phyloP scores from a whole-genome alignment of 768 basidiomycete species.

The Mycena alexandri region DNA sequence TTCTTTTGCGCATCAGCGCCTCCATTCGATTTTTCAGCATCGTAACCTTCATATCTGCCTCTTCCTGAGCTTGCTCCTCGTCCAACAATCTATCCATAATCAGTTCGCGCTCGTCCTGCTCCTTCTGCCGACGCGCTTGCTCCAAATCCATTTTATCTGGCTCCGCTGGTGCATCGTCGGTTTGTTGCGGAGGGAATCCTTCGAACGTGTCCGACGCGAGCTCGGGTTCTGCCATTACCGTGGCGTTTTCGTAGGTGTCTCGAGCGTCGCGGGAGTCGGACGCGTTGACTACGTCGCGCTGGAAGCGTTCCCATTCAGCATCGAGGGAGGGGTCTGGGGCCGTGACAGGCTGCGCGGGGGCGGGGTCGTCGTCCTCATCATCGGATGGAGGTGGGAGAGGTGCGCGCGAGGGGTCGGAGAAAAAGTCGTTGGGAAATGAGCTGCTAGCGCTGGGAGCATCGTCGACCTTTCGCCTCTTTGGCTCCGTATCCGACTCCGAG shows the following conservation, averaged over 20 bases:
- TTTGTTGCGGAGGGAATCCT: constrained; percentile 60
- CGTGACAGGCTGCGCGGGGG: constrained; percentile 31
- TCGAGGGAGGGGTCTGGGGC: constrained; percentile 61
- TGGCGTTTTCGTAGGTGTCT: constrained; percentile 77
- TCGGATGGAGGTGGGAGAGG: constrained; percentile 50
- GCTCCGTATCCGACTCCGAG: constrained; percentile 49
- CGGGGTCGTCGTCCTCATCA: constrained; percentile 58
- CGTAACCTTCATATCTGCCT: constrained; percentile 82
- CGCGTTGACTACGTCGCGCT: constrained; percentile 68
- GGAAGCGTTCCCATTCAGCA: constrained; percentile 80
- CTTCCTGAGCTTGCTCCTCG: constrained; percentile 89
- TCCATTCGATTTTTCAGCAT: constrained; percentile 76
- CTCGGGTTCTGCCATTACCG: constrained; percentile 77
- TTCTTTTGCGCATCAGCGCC: constrained; percentile 63
- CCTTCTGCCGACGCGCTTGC: constrained; percentile 62
- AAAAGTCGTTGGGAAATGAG: constrained; percentile 78
- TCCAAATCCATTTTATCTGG: constrained; percentile 58
- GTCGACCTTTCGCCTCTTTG: constrained; percentile 46
- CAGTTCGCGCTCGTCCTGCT: constrained; percentile 81
- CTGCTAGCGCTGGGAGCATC: constrained; percentile 27
- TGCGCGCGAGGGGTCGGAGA: constrained; percentile 78
- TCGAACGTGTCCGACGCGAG: constrained; percentile 59
- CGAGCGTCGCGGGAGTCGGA: constrained; percentile 55
- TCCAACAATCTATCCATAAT: constrained; percentile 90
- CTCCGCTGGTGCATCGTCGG: constrained; percentile 43